Evolutionary conservation across 1,139 yeast species (phyloP).

Genomic region (Saccharomyces pastorianus): DNA sequence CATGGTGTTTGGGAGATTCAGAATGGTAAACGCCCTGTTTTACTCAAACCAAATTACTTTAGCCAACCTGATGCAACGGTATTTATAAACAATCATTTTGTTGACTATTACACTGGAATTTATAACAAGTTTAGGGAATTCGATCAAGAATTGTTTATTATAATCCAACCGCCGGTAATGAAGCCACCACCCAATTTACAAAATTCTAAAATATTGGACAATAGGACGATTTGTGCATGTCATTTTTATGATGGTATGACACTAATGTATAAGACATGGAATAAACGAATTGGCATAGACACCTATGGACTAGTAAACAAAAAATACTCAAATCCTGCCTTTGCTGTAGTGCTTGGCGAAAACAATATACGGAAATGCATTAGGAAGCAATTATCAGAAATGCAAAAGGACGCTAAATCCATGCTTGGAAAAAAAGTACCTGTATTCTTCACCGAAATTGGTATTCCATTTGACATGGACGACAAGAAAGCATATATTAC

Average conservation of each 20-base stretch:
- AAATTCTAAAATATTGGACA: conserved; percentile 50
- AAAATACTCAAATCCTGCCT: conserved; percentile 61
- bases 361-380: conserved; percentile 65
- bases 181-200: conserved; percentile 67
- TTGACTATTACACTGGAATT: conserved; percentile 47
- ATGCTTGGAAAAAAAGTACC: conserved; percentile 56
- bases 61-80: conserved; percentile 42
- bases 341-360: conserved; percentile 78
- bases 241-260: conserved; percentile 94
- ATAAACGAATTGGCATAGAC: conserved; percentile 67
- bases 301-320: conserved; percentile 86
- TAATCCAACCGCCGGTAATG: conserved; percentile 79
- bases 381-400: conserved; percentile 53
- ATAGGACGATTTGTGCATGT: conserved; percentile 65
- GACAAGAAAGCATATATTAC: conserved; percentile 54
- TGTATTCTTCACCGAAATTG: conserved; percentile 82
- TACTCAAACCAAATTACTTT: conserved; percentile 45
- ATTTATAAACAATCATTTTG: conserved; percentile 56
- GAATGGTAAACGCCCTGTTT: conserved; percentile 28
- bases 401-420: conserved; percentile 54
- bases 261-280: conserved; percentile 82
- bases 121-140: conserved; percentile 43
- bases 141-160: conserved; percentile 44
- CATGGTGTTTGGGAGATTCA: conserved; percentile 66
- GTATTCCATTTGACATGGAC: conserved; percentile 95